phyloP scores from a whole-genome alignment of 345 rosid genomes.

The Physaria fendleri region DNA sequence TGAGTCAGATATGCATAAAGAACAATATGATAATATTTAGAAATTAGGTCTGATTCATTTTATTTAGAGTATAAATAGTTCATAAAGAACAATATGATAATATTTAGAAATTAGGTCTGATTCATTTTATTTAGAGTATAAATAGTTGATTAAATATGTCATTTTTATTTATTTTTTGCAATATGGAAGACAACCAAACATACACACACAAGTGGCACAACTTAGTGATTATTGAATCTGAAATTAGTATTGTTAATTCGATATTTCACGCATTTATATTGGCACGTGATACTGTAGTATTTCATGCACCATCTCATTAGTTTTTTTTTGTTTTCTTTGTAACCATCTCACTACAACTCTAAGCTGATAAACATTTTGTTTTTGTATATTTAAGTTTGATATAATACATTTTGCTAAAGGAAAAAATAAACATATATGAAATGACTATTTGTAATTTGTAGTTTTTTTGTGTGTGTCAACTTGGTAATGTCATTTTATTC shows the following conservation, averaged over 20 bases:
- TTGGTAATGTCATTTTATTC: too few species aligned
- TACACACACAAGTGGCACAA: slow-evolving; percentile 19
- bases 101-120: slow-evolving; percentile 26
- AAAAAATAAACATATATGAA: not conserved
- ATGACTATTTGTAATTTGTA: not conserved
- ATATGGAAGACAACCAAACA: slow-evolving; percentile 27
- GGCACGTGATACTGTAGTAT: not conserved
- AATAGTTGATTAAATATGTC: not conserved
- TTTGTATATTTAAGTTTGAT: not conserved
- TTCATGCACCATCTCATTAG: not conserved
- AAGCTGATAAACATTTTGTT: not conserved
- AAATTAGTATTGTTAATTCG: not conserved
- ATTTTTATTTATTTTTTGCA: slow-evolving; percentile 8
- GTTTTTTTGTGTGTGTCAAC: too few species aligned
- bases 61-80: not conserved
- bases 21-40: slow-evolving; percentile 19
- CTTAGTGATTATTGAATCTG: slow-evolving; percentile 19
- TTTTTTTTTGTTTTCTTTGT: not conserved
- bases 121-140: not conserved
- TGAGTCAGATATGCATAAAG: slow-evolving; percentile 34
- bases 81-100: slow-evolving; percentile 20
- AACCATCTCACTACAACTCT: not conserved
- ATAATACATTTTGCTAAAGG: too few species aligned
- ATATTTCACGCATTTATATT: not conserved
- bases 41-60: slow-evolving; percentile 24